A percentile compares a stretch with the other conserved stretches of the same genome.
These are phyloP conservation scores for Aspergillus intermedius DNA, from an alignment of 2,329 filamentous ascomycete species.

Conservation along the genomic window DNA sequence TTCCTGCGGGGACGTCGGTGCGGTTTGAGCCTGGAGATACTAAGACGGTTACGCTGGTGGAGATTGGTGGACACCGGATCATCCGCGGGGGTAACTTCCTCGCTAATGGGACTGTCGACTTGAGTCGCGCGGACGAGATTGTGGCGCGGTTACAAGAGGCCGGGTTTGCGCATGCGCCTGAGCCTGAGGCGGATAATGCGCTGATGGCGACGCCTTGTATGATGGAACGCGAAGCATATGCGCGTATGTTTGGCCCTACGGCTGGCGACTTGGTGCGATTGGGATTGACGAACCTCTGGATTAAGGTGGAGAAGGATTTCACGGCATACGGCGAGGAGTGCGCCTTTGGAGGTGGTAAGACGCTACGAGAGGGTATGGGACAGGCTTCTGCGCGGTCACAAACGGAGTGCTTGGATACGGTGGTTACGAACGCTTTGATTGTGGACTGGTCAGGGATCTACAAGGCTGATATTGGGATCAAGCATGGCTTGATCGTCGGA, in stretches of 20 bases:
- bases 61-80: conserved; percentile 72
- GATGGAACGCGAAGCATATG: conserved; percentile 74
- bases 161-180: conserved; percentile 71
- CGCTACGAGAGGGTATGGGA: conserved; percentile 89
- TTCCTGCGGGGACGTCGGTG: conserved; percentile 83
- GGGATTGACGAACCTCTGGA: conserved; percentile 80
- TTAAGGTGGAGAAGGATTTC: conserved; percentile 79
- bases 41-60: conserved; percentile 82
- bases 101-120: conserved; percentile 65
- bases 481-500: conserved; percentile 74
- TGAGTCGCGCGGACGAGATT: conserved; percentile 58
- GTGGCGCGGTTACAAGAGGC: conserved; percentile 59
- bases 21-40: conserved; percentile 91
- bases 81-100: conserved; percentile 81
- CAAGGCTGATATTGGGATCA: conserved; percentile 94
- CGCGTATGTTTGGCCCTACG: conserved; percentile 87
- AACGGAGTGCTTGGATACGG: conserved; percentile 68
- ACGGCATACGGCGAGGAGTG: conserved; percentile 89
- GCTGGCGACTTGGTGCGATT: conserved; percentile 78
- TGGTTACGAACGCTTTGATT: conserved; percentile 83
- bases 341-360: conserved; percentile 92
- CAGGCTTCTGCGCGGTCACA: conserved; percentile 74
- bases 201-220: conserved; percentile 54
- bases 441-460: conserved; percentile 90
- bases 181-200: conserved; percentile 53